Conservation (phyloP, 345 rosid genomes). For the Populus ilicifolia region DNA sequence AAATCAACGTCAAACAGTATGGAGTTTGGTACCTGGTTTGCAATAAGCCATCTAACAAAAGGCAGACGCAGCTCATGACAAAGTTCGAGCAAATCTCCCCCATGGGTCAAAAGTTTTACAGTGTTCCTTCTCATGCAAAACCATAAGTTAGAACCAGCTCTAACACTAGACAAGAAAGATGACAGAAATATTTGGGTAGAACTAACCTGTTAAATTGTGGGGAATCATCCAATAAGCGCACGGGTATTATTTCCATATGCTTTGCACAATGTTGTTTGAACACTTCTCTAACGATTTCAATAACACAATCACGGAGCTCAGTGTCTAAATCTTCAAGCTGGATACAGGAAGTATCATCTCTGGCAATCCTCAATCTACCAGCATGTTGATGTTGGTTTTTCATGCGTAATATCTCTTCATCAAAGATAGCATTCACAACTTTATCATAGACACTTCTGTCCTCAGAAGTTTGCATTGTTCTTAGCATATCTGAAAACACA, state of each 20-base stretch:
- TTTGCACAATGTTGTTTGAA: conserved; percentile 81
- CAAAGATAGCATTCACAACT: conserved; percentile 78
- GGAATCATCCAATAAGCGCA: conserved; percentile 62
- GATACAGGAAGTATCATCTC: conserved; percentile 41
- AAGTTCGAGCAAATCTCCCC: conserved; percentile 93
- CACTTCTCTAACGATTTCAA: conserved; percentile 71
- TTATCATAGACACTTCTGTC: conserved; percentile 81
- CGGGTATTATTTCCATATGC: conserved; percentile 67
- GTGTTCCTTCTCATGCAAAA: conserved; percentile 57
- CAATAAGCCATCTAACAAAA: conserved; percentile 65
- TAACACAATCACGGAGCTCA: conserved; percentile 75
- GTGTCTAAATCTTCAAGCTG: conserved; percentile 60
- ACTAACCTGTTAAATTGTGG: conserved; percentile 60
- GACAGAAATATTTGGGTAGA: conserved; percentile 5
- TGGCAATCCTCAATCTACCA: conserved; percentile 33
- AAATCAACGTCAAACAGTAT: neutral
- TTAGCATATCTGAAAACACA: conserved; percentile 59
- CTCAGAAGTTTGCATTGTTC: conserved; percentile 82
- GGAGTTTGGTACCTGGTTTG: conserved; percentile 54
- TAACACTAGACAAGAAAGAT: conserved; percentile 11
- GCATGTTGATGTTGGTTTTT: conserved; percentile 47
- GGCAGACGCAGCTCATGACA: conserved; percentile 86
- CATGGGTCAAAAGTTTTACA: conserved; percentile 81
- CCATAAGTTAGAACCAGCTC: conserved; percentile 27
- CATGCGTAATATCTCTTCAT: conserved; percentile 54